Evolutionary conservation across 169 alveolate genomes (phyloP), one percentile per base, ranked within the genome.

Genomic region (Plasmodium malariae): DNA sequence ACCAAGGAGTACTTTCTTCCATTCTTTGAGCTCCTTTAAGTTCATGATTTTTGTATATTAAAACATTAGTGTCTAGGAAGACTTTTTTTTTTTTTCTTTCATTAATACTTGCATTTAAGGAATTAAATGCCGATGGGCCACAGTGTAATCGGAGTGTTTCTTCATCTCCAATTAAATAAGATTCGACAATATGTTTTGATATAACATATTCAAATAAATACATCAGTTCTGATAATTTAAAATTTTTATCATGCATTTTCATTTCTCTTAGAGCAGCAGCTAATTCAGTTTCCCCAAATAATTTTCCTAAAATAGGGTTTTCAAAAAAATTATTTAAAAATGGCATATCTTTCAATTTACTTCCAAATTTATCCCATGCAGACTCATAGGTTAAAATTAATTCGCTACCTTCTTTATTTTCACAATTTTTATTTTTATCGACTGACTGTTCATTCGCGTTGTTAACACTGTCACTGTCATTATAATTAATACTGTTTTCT

Each of bases 331-430:
- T 93, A 37, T 89, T 96, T 57, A 96, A 92, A 87, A 96, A 94
- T 19, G 98, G 97, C 98, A 96, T 95, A 67, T 96, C 98, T 34
- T 95, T 92, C 26, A 96, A 89, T 59, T 90, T 78, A 63, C 97
- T 91, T 45, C 98, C 97, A 55, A 96, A 95, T 88, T 95, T 92
- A 24, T 95, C 97, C 97, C 97, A 93, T 6, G 95, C 94, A 0
- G 98, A 94, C 26, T 93, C 97, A 45, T 95, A 73, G 0, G 94
- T 91, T 62, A 93, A 60, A 28, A 95, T 89, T 19, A 95, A 73
- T 68, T 95, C 94, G 37, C 71, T 32, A 30, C 91, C 94, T 0
- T 45, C 28, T 88, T 26, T 45, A 19, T 34, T 48, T 7, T 40
- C 34, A 2, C 24, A 88, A 3, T 60, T 17, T 5, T 80, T 89